Evolutionary conservation across 2,329 filamentous ascomycete genomes (phyloP).

Genomic region (Colletotrichum acutatum): DNA sequence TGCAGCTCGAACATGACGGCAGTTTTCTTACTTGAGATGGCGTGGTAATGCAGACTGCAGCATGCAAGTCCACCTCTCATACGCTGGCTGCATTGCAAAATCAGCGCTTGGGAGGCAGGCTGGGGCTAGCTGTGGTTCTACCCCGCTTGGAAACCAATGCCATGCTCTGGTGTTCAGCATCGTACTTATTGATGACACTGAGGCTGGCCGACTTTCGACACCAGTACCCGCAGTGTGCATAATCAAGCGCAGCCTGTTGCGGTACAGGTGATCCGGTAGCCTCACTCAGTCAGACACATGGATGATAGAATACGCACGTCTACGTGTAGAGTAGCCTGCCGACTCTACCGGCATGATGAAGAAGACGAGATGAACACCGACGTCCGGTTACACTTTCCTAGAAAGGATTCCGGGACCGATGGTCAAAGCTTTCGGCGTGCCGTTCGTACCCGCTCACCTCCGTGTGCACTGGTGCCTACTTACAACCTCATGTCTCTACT

Average conservation of each 20-base stretch:
- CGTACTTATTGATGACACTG: background rate
- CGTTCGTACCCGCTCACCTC: background rate
- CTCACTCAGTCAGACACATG: background rate
- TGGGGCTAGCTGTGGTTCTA: background rate
- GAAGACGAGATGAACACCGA: background rate
- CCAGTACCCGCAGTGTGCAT: background rate
- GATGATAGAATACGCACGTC: background rate
- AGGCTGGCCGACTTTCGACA: background rate
- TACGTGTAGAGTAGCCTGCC: background rate
- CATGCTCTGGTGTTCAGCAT: background rate
- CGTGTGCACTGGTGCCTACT: background rate
- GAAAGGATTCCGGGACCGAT: background rate
- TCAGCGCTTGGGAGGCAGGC: background rate
- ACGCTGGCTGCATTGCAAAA: background rate
- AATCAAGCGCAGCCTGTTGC: background rate
- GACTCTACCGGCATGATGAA: background rate
- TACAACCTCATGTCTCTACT: background rate
- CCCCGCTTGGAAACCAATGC: background rate
- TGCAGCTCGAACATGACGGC: background rate
- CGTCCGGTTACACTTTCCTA: background rate
- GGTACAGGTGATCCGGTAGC: background rate
- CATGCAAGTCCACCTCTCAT: background rate
- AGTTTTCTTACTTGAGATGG: background rate
- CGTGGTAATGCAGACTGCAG: background rate
- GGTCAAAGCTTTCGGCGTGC: slow-evolving; percentile 7